phyloP scores from a whole-genome alignment of 2,329 filamentous ascomycete species.

The Colletotrichum plurivorum region DNA sequence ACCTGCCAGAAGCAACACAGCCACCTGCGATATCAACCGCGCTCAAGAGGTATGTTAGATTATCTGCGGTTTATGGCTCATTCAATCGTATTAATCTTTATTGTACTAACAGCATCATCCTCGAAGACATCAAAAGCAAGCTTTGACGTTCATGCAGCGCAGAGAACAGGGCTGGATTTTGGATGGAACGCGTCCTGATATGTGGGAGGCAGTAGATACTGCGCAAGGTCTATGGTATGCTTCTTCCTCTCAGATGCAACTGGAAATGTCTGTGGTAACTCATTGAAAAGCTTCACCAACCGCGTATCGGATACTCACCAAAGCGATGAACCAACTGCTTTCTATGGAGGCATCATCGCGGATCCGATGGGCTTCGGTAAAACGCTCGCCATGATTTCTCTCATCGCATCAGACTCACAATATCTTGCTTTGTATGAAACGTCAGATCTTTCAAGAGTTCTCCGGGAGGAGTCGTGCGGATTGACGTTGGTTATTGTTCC shows the following conservation, averaged over 20 bases:
- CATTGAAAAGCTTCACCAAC: constrained; percentile 51
- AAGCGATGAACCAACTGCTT: constrained; percentile 49
- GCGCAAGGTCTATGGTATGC: constrained; percentile 42
- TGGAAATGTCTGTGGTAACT: too few relatives aligned
- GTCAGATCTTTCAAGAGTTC: background rate
- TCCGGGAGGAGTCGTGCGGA: constrained; percentile 7
- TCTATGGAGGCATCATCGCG: constrained; percentile 61
- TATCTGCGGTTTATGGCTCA: too few relatives aligned
- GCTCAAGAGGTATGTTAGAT: constrained; percentile 43
- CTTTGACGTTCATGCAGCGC: constrained; percentile 57
- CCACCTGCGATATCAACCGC: constrained; percentile 44
- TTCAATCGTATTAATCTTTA: too few relatives aligned
- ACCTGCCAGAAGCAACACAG: constrained; percentile 48
- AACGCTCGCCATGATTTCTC: constrained; percentile 58
- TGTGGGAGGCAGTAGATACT: constrained; percentile 51
- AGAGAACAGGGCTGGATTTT: constrained; percentile 55
- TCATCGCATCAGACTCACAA: constrained; percentile 51
- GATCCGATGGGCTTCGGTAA: constrained; percentile 64
- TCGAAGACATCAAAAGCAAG: constrained; percentile 59
- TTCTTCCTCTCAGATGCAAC: background rate
- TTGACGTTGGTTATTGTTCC: constrained; percentile 55
- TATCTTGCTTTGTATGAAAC: background rate
- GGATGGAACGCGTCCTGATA: constrained; percentile 44
- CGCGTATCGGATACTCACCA: constrained; percentile 47
- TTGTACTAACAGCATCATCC: background rate